Base-by-base conservation (phyloP, 768 basidiomycete genomes). In the Russula vinacea region DNA sequence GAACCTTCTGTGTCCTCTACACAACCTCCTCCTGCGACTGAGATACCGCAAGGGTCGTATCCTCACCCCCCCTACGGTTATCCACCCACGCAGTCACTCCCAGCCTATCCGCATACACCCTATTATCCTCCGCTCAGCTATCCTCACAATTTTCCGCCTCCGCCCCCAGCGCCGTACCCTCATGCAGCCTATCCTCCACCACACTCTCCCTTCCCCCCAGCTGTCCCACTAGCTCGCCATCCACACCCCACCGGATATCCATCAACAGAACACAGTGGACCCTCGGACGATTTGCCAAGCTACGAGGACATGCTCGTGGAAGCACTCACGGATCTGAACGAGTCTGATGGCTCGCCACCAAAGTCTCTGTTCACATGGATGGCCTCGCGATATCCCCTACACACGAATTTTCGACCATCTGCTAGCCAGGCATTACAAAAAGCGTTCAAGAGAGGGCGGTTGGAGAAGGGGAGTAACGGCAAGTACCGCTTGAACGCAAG, bases 301-400 rank as follows among this genome's bases (percentile, higher is more conserved):
- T 94, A 94, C 62, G 92, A 94, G 71, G 92, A 94, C 66, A 94
- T 94, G 92, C 89, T 94, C 19, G 89, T 88, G 13, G 88, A 90
- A 71, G 91, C 90, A 0, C 76, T 94, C 29, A 74, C 78, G 16
- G 88, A 87, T 60, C 80, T 83, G 49, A 78, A 76, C 8, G 89
- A 91, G 62, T 78, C 84, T 1, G 89, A 94, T 52, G 92, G 92
- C 19, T 83, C 83, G 60, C 86, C 86, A 8, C 92, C 92, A n/a
- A 93, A 90, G 73, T 84, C 85, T 64, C 71, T 94, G 35, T 94
- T 92, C 72, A 77, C 83, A 7, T 91, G 89, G 89, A 94, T 94
- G 88, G 86, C 86, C 4, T 78, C 83, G 35, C 81, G 84, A 44
- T 94, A 91, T 73, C 92, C 92, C 14, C 73, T 94, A 6, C 89